Evolutionary conservation across 306 rosid species (phyloP), one percentile per base, ranked within the genome.

Genomic region (Vigna mungo): DNA sequence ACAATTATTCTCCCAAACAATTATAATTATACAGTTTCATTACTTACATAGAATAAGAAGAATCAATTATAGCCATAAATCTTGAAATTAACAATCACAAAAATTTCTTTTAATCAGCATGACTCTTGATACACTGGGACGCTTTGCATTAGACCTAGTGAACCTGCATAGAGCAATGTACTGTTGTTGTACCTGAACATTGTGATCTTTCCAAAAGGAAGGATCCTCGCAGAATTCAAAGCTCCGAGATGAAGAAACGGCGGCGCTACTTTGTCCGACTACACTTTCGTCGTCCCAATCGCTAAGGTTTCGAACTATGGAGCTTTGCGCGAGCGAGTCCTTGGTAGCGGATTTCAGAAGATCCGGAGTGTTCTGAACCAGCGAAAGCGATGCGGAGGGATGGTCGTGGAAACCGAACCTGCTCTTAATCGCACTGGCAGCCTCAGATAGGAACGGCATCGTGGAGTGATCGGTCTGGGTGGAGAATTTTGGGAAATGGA

Each of bases 181-280:
- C 21, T 6, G 55, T 9, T 17, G 6, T 10, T 60, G 3, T 85
- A 95, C 99, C 97, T 95, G 99, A 37, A 95, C 99, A 74, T 92
- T 95, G 80, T 92, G 96, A 70, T 95, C 99, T 81, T 88, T 91
- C 99, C 99, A 95, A 83, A 95, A 95, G 32, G 97, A 86, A 15
- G 99, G 98, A 52, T 95, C 99, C 37, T 95, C 98, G 3, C 7
- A 36, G 30, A 95, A 48, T 85, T 95, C 99, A 58, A 92, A 95
- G 83, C 88, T 87, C 63, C 85, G 93, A 68, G 71, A 62, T 0
- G 91, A 82, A 11, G 89, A 79, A 76, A 79, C 84, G 36, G 80
- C 85, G 37, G 79, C 44, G 71, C 71, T 68, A 64, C 83, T 37
- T 13, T 74, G 79, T 51, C 72, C 84, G 56, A 49, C 82, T n/a